Evolutionary conservation across 148 eudicot species (phyloP), one percentile per base, ranked within the genome.

Genomic region (Amaranthus hypochondriacus): DNA sequence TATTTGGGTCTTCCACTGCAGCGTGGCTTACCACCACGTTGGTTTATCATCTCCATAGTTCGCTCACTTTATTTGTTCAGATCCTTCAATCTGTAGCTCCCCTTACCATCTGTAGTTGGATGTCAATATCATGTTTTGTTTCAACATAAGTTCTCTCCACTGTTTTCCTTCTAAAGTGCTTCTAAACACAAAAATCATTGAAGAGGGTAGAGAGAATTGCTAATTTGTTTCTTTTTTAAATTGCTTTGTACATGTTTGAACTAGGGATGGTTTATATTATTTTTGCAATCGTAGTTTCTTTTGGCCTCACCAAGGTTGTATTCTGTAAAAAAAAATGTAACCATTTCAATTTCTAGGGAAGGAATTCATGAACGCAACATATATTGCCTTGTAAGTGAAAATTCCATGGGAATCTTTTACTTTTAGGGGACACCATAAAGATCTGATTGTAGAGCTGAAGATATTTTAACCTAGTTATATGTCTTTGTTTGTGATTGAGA

Each of bases 201-300:
- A 64, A 14, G 50, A 66, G 21, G 50, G 47, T 4, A 57, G 66
- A 43, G 49, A 62, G 44, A 64, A n/a, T 66, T 66, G 69, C 54
- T 14, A 15, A 5, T 7, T 8, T 2, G 52, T 14, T 66, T 66
- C 28, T 10, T 1, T 48, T 49, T 48, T 65, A 6, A 43, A 49
- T 66, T 14, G 49, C 49, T 39, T 5, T 15, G 28, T 12, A 48
- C 6, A 48, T 9, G 13, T 66, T n/a, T 48, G 43, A 66, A 28
- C 39, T 28, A 28, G 39, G 39, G 12, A n/a, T 66, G 55, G 12
- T 48, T 6, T 2, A 2, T 13, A 0, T 64, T 65, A 10, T 15
- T 15, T 28, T 60, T 60, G 28, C 54, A 48, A 66, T n/a, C 54
- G 7, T 2, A n/a, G 21, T 48, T 66, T n/a, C 47, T 62, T 62